Conservation (phyloP, 2,329 filamentous ascomycete genomes). For the Aspergillus persii region DNA sequence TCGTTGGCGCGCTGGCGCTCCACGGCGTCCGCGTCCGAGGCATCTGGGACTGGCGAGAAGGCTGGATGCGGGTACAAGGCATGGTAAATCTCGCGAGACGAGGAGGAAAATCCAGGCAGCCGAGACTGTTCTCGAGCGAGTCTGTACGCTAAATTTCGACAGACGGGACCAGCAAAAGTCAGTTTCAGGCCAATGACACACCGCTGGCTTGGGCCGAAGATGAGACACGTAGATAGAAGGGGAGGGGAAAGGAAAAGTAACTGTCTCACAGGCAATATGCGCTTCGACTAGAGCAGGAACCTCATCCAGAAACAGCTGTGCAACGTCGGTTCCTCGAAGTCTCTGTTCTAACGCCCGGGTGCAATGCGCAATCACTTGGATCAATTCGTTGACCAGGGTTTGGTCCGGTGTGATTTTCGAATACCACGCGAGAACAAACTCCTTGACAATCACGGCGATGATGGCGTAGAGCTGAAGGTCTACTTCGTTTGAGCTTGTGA, state of each 20-base stretch:
- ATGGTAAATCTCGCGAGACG: slow-evolving; percentile 74
- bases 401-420: slow-evolving; percentile 86
- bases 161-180: slow-evolving; percentile 12
- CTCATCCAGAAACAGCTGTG: slow-evolving; percentile 81
- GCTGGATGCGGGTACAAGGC: slow-evolving; percentile 77
- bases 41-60: slow-evolving; percentile 70
- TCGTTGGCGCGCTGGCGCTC: slow-evolving; percentile 73
- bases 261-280: slow-evolving; percentile 70
- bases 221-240: background rate
- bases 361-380: slow-evolving; percentile 89
- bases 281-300: slow-evolving; percentile 75
- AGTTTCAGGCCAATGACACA: slow-evolving; percentile 10
- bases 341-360: slow-evolving; percentile 85
- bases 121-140: slow-evolving; percentile 60
- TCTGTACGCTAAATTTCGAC: slow-evolving; percentile 63
- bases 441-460: slow-evolving; percentile 82
- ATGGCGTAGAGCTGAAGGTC: slow-evolving; percentile 92
- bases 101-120: slow-evolving; percentile 58
- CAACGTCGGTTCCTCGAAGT: slow-evolving; percentile 76
- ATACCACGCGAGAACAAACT: slow-evolving; percentile 94
- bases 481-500: slow-evolving; percentile 92
- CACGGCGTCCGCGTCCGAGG: slow-evolving; percentile 50
- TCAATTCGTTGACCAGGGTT: slow-evolving; percentile 79
- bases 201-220: background rate
- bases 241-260: slow-evolving; percentile 1